A percentile compares a stretch with the other conserved stretches of the same genome.
Evolutionary conservation across 2,329 filamentous ascomycete species (phyloP).

Genomic region (Neophaeococcomyces aloes): DNA sequence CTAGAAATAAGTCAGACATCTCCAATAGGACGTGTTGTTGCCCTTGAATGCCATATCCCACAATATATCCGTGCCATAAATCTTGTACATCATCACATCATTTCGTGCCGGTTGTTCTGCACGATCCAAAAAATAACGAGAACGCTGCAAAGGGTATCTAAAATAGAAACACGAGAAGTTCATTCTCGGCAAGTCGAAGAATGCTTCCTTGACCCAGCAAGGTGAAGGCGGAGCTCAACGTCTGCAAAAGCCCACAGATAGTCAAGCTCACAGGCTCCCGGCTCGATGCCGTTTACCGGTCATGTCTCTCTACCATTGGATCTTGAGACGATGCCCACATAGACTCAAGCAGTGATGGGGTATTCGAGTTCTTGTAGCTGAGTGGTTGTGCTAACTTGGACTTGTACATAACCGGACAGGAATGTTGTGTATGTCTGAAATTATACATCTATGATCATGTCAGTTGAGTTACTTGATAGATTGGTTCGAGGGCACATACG

Average conservation of each 20-base stretch:
- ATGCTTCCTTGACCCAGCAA: not conserved
- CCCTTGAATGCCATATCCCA: too few relatives aligned
- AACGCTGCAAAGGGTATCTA: not conserved
- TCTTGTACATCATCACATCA: too few relatives aligned
- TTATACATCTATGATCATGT: slow-evolving; percentile 19
- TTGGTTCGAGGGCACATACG: slow-evolving; percentile 26
- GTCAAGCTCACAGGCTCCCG: not conserved
- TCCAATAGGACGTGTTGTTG: slow-evolving; percentile 8
- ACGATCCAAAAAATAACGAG: not conserved
- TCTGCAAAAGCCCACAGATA: not conserved
- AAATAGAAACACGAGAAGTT: not conserved
- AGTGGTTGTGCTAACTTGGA: slow-evolving; percentile 5
- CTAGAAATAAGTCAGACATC: too few relatives aligned
- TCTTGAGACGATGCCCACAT: slow-evolving; percentile 6
- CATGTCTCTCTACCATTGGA: not conserved
- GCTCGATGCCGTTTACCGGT: not conserved
- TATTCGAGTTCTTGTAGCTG: not conserved
- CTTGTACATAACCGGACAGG: slow-evolving; percentile 13
- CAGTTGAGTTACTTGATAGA: not conserved
- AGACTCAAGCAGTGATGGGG: slow-evolving; percentile 1
- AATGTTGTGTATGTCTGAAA: slow-evolving; percentile 27
- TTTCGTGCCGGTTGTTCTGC: not conserved
- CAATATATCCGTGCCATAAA: too few relatives aligned
- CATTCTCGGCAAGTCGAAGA: not conserved
- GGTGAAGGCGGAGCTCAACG: not conserved